Evolutionary conservation across 2,329 filamentous ascomycete genomes (phyloP), one percentile per base, ranked within the genome.

Genomic region (Ophiostoma perfectum): DNA sequence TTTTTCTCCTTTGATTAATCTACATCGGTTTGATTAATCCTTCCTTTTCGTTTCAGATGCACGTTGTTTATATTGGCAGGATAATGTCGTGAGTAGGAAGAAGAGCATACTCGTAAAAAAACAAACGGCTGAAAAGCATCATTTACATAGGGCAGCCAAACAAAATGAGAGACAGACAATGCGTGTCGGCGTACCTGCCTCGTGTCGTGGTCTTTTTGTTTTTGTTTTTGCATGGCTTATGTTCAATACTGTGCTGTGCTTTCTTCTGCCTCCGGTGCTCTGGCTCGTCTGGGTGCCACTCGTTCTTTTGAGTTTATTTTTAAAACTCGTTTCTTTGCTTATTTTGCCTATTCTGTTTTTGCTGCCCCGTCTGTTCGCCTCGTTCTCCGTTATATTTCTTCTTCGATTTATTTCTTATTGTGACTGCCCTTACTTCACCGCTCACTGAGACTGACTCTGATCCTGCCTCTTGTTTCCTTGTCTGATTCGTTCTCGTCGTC

Each of bases 121-220:
- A 27, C 27, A 27, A 27, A 27, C 27, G 27, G 27, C 27, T 27
- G 27, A 27, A 27, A 27, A 27, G 27, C 27, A 27, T 27, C 27
- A 27, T 27, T 1, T 11, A 47, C 9, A 11, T 11, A 11, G 45
- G 45, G 16, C 45, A 47, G 12, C 42, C 47, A 14, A n/a, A 49
- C 47, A 49, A 27, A 55, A 55, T 3, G n/a, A 55, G 49, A 55
- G 49, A 55, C 49, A 55, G 49, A 55, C 49, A 55, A 55, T 36
- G 49, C n/a, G 49, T 9, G 49, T 18, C 49, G 49, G 18, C 49
- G 27, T 16, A 18, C n/a, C 49, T 11, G 49, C 49, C 27, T 27
- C 27, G 27, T 27, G 27, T 27, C 27, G 49, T 27, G 49, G 18
- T 14, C 45, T 47, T 5, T 55, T 55, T n/a, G 4, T 49, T n/a